Base-by-base conservation (phyloP, 225 moss, liverwort and hornwort species). In the Asterella californica region DNA sequence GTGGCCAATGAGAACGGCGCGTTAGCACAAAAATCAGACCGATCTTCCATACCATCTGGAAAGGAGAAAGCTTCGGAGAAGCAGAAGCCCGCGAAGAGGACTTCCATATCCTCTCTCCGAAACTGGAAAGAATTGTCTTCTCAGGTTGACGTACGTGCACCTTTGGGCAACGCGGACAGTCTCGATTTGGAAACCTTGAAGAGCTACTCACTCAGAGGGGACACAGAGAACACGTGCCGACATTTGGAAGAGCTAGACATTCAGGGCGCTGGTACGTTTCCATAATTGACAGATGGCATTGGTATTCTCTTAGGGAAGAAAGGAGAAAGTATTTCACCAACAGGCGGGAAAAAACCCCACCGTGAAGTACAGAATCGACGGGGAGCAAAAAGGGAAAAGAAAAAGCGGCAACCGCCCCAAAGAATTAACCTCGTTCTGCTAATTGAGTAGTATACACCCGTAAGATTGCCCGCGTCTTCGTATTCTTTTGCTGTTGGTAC, bases 51-150 rank as follows among this genome's bases (percentile, higher is more conserved):
- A 46, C 74, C 57, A 34, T 2, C 17, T 32, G 45, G n/a, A 36
- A 64, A 29, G 12, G 67, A 70, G 22, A 45, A 25, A 48, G 2
- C 14, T 32, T 30, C 9, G 2, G 65, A 57, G 52, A 82, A 74
- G 25, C 33, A 67, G 22, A 48, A 29, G 25, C 49, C 74, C 48
- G 59, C 73, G 47, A 86, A 82, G 54, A 80, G 74, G 68, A 37
- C 55, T 2, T 80, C 82, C 2, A 81, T 69, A 1, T 81, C 78
- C 59, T 86, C 86, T 15, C 74, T 81, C 66, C 33, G 75, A 55
- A 78, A 70, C n/a, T 86, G 86, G 86, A 83, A 81, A 71, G 78
- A 83, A 1, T 18, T 78, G 11, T 74, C 86, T 38, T 75, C 83
- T 32, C 49, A 42, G 15, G 71, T 70, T 72, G 66, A 75, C 45